Evolutionary conservation across 164 flowering plant genomes (phyloP).

Genomic region (Vitis rotundifolia): DNA sequence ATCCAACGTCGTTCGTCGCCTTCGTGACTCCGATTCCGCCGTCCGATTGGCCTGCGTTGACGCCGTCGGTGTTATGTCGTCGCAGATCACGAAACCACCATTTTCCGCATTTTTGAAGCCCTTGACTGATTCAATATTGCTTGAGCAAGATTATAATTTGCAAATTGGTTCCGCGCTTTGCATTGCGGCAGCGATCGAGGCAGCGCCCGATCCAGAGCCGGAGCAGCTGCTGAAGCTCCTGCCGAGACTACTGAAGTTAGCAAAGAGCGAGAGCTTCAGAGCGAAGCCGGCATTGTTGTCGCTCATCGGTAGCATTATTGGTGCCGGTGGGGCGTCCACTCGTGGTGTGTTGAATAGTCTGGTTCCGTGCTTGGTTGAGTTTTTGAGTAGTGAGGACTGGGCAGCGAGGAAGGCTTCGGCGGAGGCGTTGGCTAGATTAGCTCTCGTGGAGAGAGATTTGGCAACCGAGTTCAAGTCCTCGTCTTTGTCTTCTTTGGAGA

Average conservation of each 20-base stretch:
- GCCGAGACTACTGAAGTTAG: conserved; percentile 64
- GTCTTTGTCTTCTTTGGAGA: conserved; percentile 61
- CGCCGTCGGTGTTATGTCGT: conserved; percentile 52
- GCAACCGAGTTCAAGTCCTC: conserved; percentile 47
- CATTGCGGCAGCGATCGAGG: conserved; percentile 74
- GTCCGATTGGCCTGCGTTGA: conserved; percentile 76
- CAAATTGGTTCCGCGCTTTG: conserved; percentile 89
- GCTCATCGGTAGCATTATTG: conserved; percentile 58
- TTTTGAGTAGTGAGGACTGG: conserved; percentile 83
- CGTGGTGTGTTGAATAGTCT: conserved; percentile 42
- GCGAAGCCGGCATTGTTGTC: conserved; percentile 73
- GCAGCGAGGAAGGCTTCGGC: conserved; percentile 84
- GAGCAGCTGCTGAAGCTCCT: conserved; percentile 49
- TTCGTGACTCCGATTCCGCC: conserved; percentile 75
- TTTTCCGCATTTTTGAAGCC: conserved; percentile 61
- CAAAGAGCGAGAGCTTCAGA: conserved; percentile 62
- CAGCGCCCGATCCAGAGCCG: conserved; percentile 57
- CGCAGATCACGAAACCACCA: conserved; percentile 45
- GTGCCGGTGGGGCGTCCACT: conserved; percentile 48
- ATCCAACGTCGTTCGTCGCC: conserved; percentile 56
- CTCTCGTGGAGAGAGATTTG: conserved; percentile 51
- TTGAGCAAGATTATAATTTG: conserved; percentile 64
- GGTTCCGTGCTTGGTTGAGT: conserved; percentile 56
- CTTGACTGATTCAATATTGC: conserved; percentile 53
- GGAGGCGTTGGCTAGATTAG: conserved; percentile 68